Evolutionary conservation across 306 rosid genomes (phyloP), one percentile per base, ranked within the genome.

Genomic region (Quercus bicolor): DNA sequence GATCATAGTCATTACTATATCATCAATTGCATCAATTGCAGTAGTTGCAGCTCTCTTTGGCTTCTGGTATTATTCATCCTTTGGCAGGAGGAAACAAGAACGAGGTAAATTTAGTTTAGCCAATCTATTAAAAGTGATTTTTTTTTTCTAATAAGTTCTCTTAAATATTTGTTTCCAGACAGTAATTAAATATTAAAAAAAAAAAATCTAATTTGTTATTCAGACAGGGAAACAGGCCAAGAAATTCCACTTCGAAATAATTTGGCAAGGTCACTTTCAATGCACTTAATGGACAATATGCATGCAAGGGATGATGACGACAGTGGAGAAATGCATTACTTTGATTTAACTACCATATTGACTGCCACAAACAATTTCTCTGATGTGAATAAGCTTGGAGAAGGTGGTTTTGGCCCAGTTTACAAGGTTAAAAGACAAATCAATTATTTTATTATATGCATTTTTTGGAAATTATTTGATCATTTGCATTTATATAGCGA

Each of bases 351-450:
- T 19, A 71, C 79, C 26, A 79, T 86, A 15, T 60, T 70, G 77
- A 51, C 31, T 60, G 86, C 88, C 13, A 81, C 89, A 21, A 62
- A 81, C 53, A 19, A 79, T 54, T 88, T 88, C 72, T 86, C 89
- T 26, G 78, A 81, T 31, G 72, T 73, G 55, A 79, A 76, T 75
- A 81, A 70, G 26, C 81, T 86, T 12, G 89, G 92, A 37, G 76
- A 79, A 82, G 89, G 92, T 16, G 87, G 88, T 71, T 88, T 84
- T 56, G 88, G 87, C 18, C 82, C 82, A 0, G 86, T 88, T 79
- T 88, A 74, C 77, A 86, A 86, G 89, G 88, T 84, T 56, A 73
- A 34, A 65, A 16, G 2, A n/a, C 18, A 10, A 28, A 37, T 51
- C 60, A 70, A 20, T 26, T 55, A 54, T 6, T 29, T 37, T 70